These are phyloP conservation scores for Exidia glandulosa DNA, from an alignment of 768 basidiomycete genomes.

Conservation along the genomic window DNA sequence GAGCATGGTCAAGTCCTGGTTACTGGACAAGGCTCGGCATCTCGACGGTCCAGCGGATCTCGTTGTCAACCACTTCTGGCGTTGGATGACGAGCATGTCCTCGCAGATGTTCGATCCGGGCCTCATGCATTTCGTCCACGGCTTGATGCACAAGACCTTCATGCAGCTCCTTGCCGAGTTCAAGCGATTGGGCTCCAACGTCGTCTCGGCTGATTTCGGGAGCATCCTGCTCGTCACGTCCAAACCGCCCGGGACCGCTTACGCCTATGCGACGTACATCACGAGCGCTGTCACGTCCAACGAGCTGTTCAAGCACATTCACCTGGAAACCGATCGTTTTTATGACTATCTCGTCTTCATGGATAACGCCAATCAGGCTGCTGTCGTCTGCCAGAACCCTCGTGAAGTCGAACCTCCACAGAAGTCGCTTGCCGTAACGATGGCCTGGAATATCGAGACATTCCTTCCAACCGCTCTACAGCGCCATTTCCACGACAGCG, in stretches of 20 bases:
- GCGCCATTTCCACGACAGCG: conserved; percentile 54
- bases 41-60: conserved; percentile 51
- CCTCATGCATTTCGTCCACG: conserved; percentile 85
- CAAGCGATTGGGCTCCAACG: conserved; percentile 84
- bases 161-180: conserved; percentile 95
- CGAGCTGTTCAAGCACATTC: conserved; percentile 90
- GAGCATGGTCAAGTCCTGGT: conserved; percentile 82
- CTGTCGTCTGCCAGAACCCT: conserved; percentile 76
- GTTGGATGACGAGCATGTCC: conserved; percentile 83
- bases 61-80: conserved; percentile 90
- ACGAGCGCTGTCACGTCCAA: conserved; percentile 87
- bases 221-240: conserved; percentile 84
- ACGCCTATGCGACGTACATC: conserved; percentile 93
- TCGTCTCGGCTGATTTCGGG: conserved; percentile 90
- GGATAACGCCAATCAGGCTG: conserved; percentile 89
- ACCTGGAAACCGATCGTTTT: conserved; percentile 74
- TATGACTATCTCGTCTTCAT: conserved; percentile 94
- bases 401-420: conserved; percentile 56
- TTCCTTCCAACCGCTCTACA: conserved; percentile 84
- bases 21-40: conserved; percentile 61
- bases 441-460: conserved; percentile 86
- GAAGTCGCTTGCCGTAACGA: conserved; percentile 53
- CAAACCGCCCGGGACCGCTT: conserved; percentile 90
- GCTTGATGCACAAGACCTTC: conserved; percentile 96
- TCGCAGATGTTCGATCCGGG: conserved; percentile 88